Evolutionary conservation across 768 basidiomycete species (phyloP).

Genomic region (Rossbeevera mucosa): DNA sequence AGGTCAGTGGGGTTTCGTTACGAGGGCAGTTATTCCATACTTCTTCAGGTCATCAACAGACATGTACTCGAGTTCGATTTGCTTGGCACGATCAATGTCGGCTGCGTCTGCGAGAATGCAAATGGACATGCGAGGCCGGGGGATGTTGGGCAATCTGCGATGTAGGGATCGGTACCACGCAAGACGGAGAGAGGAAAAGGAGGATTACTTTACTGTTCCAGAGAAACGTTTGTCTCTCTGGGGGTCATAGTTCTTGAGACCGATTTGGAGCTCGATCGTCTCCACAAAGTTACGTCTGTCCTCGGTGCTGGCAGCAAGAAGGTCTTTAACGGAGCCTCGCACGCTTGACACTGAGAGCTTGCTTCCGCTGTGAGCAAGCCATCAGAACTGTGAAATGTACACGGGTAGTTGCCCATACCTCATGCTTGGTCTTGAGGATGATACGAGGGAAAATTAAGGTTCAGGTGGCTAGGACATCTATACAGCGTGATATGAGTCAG

Average conservation of each 20-base stretch:
- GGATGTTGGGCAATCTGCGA: constrained; percentile 86
- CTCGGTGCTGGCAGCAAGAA: constrained; percentile 81
- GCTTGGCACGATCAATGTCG: constrained; percentile 98
- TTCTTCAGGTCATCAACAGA: constrained; percentile 99
- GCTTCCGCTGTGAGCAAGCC: constrained; percentile 33
- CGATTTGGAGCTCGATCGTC: constrained; percentile 95
- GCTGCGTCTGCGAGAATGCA: constrained; percentile 99
- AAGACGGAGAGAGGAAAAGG: not conserved
- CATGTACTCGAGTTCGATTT: constrained; percentile 98
- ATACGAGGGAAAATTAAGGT: constrained; percentile 23
- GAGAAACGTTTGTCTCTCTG: constrained; percentile 99
- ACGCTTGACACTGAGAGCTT: constrained; percentile 99
- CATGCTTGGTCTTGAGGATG: constrained; percentile 21
- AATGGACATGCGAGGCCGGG: constrained; percentile 98
- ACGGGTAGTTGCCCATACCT: constrained; percentile 18
- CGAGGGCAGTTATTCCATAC: constrained; percentile 39
- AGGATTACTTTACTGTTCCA: constrained; percentile 85
- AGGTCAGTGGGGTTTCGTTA: constrained; percentile 1
- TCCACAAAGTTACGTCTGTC: constrained; percentile 93
- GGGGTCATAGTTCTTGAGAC: constrained; percentile 98
- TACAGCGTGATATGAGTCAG: constrained; percentile 33
- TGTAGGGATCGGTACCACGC: not conserved
- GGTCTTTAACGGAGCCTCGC: constrained; percentile 94
- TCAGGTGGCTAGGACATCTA: constrained; percentile 29
- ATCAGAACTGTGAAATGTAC: not conserved